Evolutionary conservation across 345 rosid genomes (phyloP), one percentile per base, ranked within the genome.

Genomic region (Hibiscus syriacus): DNA sequence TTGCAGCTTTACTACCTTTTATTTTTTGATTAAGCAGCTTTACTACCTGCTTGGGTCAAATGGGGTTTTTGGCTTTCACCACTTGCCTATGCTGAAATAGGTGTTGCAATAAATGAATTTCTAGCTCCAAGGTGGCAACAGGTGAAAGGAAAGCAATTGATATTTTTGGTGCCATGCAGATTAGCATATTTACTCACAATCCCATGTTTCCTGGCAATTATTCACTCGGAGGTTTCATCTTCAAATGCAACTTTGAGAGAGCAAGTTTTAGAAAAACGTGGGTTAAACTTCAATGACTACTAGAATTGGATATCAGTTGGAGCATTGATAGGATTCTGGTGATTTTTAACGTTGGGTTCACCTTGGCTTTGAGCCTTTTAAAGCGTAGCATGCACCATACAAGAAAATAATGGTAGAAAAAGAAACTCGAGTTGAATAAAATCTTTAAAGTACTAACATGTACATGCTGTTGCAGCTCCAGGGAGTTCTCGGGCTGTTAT

Each of bases 21-120:
- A n/a, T n/a, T n/a, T n/a, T n/a, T n/a, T n/a, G n/a, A n/a, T n/a
- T n/a, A n/a, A n/a, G 72, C 81, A 85, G 89, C 77, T 25, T 85
- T 78, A 54, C 59, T 85, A 34, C 85, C 86, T 13, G 38, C 57
- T 52, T 82, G 86, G 83, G n/a, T 85, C 41, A 14, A 46, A 52
- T 85, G 84, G 86, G 85, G 74, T 5, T 85, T 83, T 70, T 81
- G 87, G 90, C 11, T 81, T 49, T 82, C 85, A 16, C 83, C 86
- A 22, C n/a, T 83, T 1, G 58, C 84, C 11, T 85, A 83, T 66
- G 79, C 77, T 2, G 87, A 81, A 73, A 81, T 83, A 29, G 85
- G 70, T 7, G 25, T 74, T 2, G 65, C 82, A 0, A 12, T 82
- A 16, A 83, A 85, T 43, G 89, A 85, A 64, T 82, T 85, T 67